Conservation (phyloP, 202 grass and related monocot species). For the Zoysia matrella region DNA sequence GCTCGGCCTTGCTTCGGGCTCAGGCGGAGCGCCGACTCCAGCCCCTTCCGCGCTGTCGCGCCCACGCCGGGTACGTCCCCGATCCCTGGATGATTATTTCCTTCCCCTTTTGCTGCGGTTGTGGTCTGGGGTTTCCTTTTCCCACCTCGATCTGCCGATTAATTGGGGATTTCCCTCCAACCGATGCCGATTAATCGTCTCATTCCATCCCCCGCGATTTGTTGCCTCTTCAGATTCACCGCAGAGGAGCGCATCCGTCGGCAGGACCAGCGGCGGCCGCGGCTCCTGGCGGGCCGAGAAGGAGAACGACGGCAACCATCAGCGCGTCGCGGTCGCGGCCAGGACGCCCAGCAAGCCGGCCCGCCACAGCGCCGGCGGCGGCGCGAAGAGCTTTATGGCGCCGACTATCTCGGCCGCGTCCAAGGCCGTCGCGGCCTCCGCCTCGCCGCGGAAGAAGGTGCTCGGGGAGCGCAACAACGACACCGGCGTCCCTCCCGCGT, state of each 20-base stretch:
- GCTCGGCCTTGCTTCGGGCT: constrained; percentile 36
- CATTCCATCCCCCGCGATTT: neutral
- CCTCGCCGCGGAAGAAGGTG: constrained; percentile 60
- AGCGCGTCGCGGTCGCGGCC: constrained; percentile 26
- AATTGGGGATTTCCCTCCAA: neutral
- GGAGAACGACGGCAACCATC: constrained; percentile 77
- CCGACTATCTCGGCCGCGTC: constrained; percentile 85
- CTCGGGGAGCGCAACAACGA: constrained; percentile 77
- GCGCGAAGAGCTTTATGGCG: constrained; percentile 84
- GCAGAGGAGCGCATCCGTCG: constrained; percentile 48
- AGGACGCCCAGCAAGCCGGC: constrained; percentile 31
- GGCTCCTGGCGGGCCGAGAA: constrained; percentile 58
- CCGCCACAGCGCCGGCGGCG: neutral
- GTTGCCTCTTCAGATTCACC: constrained; percentile 45
- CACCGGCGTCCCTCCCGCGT: neutral
- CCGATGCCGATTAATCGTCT: neutral
- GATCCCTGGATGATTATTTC: neutral
- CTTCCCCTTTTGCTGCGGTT: neutral
- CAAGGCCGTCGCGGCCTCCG: constrained; percentile 58
- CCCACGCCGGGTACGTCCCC: constrained; percentile 3
- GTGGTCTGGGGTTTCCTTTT: neutral
- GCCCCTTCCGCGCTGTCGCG: constrained; percentile 29
- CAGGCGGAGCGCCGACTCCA: constrained; percentile 59
- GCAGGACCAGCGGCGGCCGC: constrained; percentile 33
- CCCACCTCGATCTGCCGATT: neutral